Base-by-base conservation (phyloP, 73 alveolate species). In the Strombidium stylifer region DNA sequence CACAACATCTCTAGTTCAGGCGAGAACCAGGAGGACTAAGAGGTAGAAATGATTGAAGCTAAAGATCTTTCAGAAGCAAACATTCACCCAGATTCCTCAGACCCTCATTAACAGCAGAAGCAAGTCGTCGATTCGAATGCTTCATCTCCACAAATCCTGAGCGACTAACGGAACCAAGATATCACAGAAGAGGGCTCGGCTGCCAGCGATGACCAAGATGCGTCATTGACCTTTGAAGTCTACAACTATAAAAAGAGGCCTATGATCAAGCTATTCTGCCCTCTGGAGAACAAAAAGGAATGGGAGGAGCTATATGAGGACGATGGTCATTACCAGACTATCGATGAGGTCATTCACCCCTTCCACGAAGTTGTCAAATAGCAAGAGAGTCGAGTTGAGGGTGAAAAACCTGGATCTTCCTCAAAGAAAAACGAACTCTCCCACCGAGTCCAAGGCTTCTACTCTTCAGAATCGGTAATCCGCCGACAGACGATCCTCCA, bases 321-420 rank as follows among this genome's bases (percentile, higher is more conserved):
- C 14, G 41, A 57, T 39, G 24, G 6, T 3, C 24, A 53, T 27
- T 15, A 53, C 32, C n/a, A 53, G 3, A 27, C 3, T 5, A 27
- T n/a, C 32, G 3, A 8, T 53, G 68, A 49, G 32, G 3, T 6
- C 51, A 30, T 30, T n/a, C 51, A 26, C 5, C 37, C 6, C 7
- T 54, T 57, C 36, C 7, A 35, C 3, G 32, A 57, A 35, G 10
- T 36, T 12, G 18, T 57, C 32, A 56, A 35, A 57, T 37, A 36
- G 15, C 27, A 42, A 60, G n/a, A 37, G 10, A 16, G 41, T 39
- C 27, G 10, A 7, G 3, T 36, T 44, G 25, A 44, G 15, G 2
- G 42, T 39, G 46, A 60, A 44, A 25, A 39, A 60, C 41, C n/a
- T 60, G n/a, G n/a, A n/a, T n/a, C n/a, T n/a, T n/a, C n/a, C n/a